Evolutionary conservation across 2,329 filamentous ascomycete genomes (phyloP).

Genomic region (Parastagonospora avenae): DNA sequence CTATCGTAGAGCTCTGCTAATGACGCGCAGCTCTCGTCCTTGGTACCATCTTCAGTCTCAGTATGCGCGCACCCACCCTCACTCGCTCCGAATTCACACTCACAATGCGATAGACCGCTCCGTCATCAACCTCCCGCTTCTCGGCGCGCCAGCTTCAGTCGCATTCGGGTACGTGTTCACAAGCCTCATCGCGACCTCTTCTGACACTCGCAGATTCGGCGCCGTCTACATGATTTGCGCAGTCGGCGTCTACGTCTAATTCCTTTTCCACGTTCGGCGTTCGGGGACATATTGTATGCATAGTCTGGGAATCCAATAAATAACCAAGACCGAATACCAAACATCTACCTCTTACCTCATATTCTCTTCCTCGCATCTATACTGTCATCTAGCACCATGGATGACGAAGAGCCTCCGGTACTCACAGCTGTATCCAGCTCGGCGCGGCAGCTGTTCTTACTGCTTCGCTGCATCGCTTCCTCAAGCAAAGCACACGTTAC

Average conservation of each 20-base stretch:
- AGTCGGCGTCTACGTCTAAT: slow-evolving; percentile 94
- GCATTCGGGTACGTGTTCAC: slow-evolving; percentile 76
- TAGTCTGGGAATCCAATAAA: slow-evolving; percentile 49
- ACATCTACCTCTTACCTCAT: slow-evolving; percentile 7
- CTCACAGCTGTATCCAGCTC: slow-evolving; percentile 80
- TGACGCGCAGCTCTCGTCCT: slow-evolving; percentile 63
- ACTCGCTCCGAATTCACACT: slow-evolving; percentile 1
- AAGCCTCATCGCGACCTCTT: background rate
- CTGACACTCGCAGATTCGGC: slow-evolving; percentile 71
- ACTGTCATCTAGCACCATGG: slow-evolving; percentile 25
- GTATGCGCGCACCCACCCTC: slow-evolving; percentile 58
- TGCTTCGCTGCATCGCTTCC: slow-evolving; percentile 67
- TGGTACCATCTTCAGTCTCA: slow-evolving; percentile 81
- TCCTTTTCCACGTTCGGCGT: slow-evolving; percentile 34
- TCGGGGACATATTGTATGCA: slow-evolving; percentile 30
- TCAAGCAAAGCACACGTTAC: slow-evolving; percentile 68
- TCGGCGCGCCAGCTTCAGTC: slow-evolving; percentile 85
- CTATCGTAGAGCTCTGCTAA: slow-evolving; percentile 32
- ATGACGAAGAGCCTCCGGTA: slow-evolving; percentile 55
- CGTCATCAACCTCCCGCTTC: slow-evolving; percentile 72
- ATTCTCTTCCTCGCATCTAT: slow-evolving; percentile 1
- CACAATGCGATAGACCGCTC: slow-evolving; percentile 82
- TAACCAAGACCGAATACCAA: slow-evolving; percentile 25
- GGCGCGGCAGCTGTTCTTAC: slow-evolving; percentile 72
- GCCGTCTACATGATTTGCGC: slow-evolving; percentile 99